Base-by-base conservation (phyloP, 768 basidiomycete species). In the Leccinum broughii region DNA sequence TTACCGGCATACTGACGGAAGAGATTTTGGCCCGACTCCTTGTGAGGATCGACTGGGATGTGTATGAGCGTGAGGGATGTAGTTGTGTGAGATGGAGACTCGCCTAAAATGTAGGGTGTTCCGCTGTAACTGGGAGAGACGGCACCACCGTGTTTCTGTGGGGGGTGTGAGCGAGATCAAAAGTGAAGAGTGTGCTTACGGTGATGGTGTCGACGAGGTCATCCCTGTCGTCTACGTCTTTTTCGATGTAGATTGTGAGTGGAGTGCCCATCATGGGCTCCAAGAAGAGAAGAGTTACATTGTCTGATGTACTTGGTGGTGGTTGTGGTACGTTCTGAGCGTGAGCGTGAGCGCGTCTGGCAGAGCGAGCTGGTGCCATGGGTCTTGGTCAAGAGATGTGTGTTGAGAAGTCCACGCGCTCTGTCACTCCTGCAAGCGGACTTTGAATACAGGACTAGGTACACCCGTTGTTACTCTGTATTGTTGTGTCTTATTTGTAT, bases 251-350 rank as follows among this genome's bases (percentile, higher is more conserved):
- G 62, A 93, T 80, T 24, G 81, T 75, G 55, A 93, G 81, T 2
- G 90, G 85, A 1, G 80, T 84, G 66, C 92, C 92, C 73, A 91
- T 83, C 83, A 90, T 87, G 66, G 89, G 89, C 71, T 94, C 92
- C 54, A 92, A 77, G 70, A 94, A 94, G 57, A 93, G 80, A n/a
- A 52, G 49, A 48, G 68, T 20, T 46, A 46, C 70, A 64, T 78
- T 77, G 62, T 35, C 34, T 35, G 32, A 10, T 10, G 32, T 34
- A 32, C 10, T 34, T 4, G 32, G 26, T 26, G 4, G 4, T 26
- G 30, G 30, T 30, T 9, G 30, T 30, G 30, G 30, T 30, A 30
- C 66, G 56, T 72, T 56, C 68, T 62, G 72, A 61, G 55, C 63
- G 61, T 81, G 80, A 71, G 74, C 70, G 73, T 81, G 80, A 71